Evolutionary conservation across 208 protist genomes (phyloP), one percentile per base, ranked within the genome.

Genomic region (Endotrypanum monterogeii): DNA sequence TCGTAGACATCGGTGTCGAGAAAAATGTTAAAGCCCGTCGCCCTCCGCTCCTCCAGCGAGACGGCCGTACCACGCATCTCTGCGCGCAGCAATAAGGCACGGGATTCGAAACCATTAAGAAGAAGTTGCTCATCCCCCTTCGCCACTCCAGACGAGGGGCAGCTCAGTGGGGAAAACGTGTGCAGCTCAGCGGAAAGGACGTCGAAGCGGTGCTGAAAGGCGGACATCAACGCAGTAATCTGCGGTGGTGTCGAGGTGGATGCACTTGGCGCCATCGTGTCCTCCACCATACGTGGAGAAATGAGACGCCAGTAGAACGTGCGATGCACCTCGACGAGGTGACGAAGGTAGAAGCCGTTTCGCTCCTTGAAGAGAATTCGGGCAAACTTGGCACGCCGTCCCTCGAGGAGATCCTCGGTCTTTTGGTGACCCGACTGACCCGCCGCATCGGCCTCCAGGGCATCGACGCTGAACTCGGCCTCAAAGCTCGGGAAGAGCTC

Each of bases 401-500:
- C 73, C 37, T 78, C 70, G n/a, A 70, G 41, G 46, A 80, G 23
- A 60, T 82, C 76, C 68, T 80, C 77, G 23, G 57, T 50, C 74
- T 68, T 83, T 25, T 67, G 78, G 41, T 78, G 61, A 51, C 76
- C 54, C 46, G 35, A 69, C n/a, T 77, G 39, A 11, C 71, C 73
- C n/a, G 77, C 82, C 16, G 62, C 67, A 18, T 80, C 78, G 28
- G 75, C 75, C 65, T 85, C 72, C n/a, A 77, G 78, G 28, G 73
- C 83, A 50, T 78, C 85, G 41, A 84, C 78, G 55, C 86, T 73
- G 74, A 98, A 98, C 54, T 98, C 94, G 41, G 94, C 83, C 37
- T 95, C 86, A 74, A 98, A 99, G 78, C 85, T 96, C 6, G 98
- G 98, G 78, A 99, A 99, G 28, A 99, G 79, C 48, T 91, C 75